These are phyloP conservation scores for Hyphodiscus hymeniophilus DNA, from an alignment of 495 filamentous ascomycete genomes.

Conservation along the genomic window DNA sequence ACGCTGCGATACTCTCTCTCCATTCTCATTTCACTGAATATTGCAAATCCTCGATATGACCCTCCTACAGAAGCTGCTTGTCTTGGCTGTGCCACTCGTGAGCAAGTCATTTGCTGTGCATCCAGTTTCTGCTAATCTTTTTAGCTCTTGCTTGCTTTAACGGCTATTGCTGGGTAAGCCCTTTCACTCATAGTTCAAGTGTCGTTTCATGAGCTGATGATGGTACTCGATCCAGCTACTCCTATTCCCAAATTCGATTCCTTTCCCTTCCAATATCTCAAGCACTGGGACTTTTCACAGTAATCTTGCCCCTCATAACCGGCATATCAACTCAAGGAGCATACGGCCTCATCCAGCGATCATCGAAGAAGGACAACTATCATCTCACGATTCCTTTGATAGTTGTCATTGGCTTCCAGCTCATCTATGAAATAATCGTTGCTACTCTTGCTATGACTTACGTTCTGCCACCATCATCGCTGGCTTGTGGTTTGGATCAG, in stretches of 20 bases:
- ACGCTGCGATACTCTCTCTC: too few species aligned
- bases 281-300: constrained; percentile 36
- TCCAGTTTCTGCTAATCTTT: constrained; percentile 4
- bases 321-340: constrained; percentile 30
- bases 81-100: constrained; percentile 12
- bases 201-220: background rate
- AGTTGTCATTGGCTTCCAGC: constrained; percentile 46
- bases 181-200: background rate
- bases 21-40: too few species aligned
- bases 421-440: constrained; percentile 44
- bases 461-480: constrained; percentile 15
- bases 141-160: constrained; percentile 12
- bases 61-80: background rate
- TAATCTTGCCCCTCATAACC: constrained; percentile 44
- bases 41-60: background rate
- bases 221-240: constrained; percentile 29
- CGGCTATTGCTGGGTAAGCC: constrained; percentile 17
- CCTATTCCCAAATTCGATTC: constrained; percentile 34
- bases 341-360: constrained; percentile 11
- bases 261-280: constrained; percentile 45
- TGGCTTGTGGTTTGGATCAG: constrained; percentile 43
- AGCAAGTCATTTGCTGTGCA: background rate
- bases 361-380: constrained; percentile 22
- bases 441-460: constrained; percentile 23
- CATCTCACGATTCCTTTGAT: constrained; percentile 29